These are phyloP conservation scores for Hortaea werneckii DNA, from an alignment of 2,329 filamentous ascomycete species.

Conservation along the genomic window DNA sequence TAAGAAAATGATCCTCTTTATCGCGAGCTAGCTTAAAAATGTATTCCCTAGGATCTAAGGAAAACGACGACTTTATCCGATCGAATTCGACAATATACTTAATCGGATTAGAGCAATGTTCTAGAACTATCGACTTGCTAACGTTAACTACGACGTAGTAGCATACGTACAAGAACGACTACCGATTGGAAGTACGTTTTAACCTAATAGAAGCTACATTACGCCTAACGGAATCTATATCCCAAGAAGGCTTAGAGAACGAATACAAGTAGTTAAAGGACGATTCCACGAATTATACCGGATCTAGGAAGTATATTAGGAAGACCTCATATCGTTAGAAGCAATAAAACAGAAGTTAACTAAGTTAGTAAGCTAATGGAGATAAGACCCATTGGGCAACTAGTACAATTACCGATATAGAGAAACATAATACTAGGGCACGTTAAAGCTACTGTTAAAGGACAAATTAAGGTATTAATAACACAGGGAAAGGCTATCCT, in stretches of 20 bases:
- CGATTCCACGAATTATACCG: not conserved
- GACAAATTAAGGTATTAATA: no score
- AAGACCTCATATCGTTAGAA: not conserved
- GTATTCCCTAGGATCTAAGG: no score
- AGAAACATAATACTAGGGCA: not conserved
- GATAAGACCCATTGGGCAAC: not conserved
- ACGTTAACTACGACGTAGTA: no score
- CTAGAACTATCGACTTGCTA: no score
- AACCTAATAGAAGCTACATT: slow-evolving; percentile 1
- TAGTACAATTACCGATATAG: not conserved
- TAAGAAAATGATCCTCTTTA: no score
- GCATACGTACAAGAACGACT: no score
- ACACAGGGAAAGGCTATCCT: no score
- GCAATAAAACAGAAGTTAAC: not conserved
- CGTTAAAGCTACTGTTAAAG: no score
- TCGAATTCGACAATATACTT: no score
- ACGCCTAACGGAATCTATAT: slow-evolving; percentile 4
- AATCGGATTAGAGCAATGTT: no score
- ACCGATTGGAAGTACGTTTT: slow-evolving; percentile 6
- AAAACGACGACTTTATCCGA: no score
- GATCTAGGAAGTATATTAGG: not conserved
- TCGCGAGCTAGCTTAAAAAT: no score
- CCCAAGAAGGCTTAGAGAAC: not conserved
- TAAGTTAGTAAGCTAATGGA: not conserved
- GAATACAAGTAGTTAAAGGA: not conserved